Evolutionary conservation across 371 early-diverging fungal species (phyloP), one percentile per base, ranked within the genome.

Genomic region (Umbelopsis sp.): DNA sequence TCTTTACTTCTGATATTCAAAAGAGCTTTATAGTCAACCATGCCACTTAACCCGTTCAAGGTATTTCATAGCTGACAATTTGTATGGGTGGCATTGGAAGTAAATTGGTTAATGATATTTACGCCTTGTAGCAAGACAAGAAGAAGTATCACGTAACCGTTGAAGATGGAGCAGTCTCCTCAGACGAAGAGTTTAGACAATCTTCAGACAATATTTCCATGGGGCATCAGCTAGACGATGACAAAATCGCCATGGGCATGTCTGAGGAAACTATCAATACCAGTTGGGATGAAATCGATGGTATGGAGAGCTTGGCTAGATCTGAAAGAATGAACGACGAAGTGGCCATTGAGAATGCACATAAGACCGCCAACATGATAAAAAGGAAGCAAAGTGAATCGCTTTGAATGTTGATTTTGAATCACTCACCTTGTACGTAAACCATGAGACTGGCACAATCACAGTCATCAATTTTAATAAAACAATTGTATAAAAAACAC

Each of bases 81-180:
- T 41, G 12, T 2, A 9, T 25, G 25, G 24, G 22, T 9, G 4
- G 14, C 25, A 1, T n/a, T 9, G 22, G 25, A 20, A 20, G 12
- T 22, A 8, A 25, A 5, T 12, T n/a, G 12, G 12, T 20, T 51
- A 51, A 51, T 51, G 24, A 51, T 51, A 24, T 51, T 22, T 8
- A 12, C 41, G 41, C 41, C 41, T 41, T 41, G 41, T 41, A 57
- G 57, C 57, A 29, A 8, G 18, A 57, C n/a, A 57, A 57, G 57
- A 57, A 57, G n/a, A 57, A 57, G 57, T 57, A 57, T 29, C 57
- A 57, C 57, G 57, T 57, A 57, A 57, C 57, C 11, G 57, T 57
- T 3, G 57, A 57, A 57, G 57, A 57, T 32, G 57, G 57, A 4
- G 57, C 57, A 7, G 16, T 35, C 0, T 57, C 57, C 11, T 57